Evolutionary conservation across 345 rosid species (phyloP).

Genomic region (Populus nigra): DNA sequence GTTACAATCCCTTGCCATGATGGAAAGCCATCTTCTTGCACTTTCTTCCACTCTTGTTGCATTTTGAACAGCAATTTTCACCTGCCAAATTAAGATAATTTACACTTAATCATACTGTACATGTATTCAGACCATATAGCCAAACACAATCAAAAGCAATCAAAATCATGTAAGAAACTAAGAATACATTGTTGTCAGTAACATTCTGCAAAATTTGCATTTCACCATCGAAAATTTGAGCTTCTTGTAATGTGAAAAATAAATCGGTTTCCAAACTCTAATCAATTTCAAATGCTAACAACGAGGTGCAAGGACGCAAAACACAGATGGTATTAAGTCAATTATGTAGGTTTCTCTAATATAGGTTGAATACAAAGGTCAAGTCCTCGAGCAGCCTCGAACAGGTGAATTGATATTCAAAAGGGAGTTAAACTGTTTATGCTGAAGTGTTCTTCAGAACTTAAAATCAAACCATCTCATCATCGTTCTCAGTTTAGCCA

Average conservation of each 20-base stretch:
- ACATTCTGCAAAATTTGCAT: neutral
- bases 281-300: neutral
- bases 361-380: neutral
- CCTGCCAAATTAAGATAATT: slow-evolving; percentile 34
- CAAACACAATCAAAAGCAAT: neutral
- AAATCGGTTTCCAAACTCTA: neutral
- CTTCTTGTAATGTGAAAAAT: neutral
- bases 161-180: neutral
- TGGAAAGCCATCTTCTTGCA: slow-evolving; percentile 60
- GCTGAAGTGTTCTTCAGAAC: neutral
- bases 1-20: slow-evolving; percentile 64
- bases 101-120: neutral
- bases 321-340: neutral
- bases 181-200: neutral
- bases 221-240: neutral
- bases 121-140: neutral
- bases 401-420: neutral
- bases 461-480: too few species aligned
- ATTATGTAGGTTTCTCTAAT: neutral
- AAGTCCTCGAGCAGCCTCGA: neutral
- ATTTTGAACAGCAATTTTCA: slow-evolving; percentile 44
- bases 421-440: neutral
- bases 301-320: neutral
- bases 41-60: slow-evolving; percentile 62
- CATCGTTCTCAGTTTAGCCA: neutral